phyloP scores from a whole-genome alignment of 805 yeast genomes.

The Sugiyamaella marilandica region DNA sequence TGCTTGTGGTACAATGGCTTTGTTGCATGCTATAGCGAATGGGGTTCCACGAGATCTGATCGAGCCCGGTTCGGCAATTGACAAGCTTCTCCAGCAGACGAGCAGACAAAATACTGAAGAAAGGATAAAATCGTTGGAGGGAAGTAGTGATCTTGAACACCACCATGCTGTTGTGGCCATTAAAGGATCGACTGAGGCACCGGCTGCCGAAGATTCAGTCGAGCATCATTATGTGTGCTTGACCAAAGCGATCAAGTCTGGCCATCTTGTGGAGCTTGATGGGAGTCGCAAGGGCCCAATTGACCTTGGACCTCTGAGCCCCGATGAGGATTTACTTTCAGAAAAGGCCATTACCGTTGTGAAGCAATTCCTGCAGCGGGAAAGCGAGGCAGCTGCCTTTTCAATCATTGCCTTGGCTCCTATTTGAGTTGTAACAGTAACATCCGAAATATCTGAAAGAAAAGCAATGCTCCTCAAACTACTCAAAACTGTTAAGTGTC shows the following conservation, averaged over 20 bases:
- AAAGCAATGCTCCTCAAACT: too few relatives aligned
- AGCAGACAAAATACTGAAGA: slow-evolving; percentile 29
- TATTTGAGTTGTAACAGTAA: neutral
- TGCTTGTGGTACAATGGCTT: slow-evolving; percentile 90
- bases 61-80: slow-evolving; percentile 28
- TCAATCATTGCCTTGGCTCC: slow-evolving; percentile 68
- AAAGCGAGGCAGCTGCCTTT: slow-evolving; percentile 42
- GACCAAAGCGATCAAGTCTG: slow-evolving; percentile 48
- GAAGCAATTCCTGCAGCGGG: slow-evolving; percentile 57
- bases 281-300: slow-evolving; percentile 81
- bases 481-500: too few relatives aligned
- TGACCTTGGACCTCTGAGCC: slow-evolving; percentile 44
- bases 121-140: slow-evolving; percentile 42
- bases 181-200: slow-evolving; percentile 36
- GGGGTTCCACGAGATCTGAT: slow-evolving; percentile 30
- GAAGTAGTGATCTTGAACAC: slow-evolving; percentile 37
- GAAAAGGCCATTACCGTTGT: slow-evolving; percentile 50
- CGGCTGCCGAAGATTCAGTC: slow-evolving; percentile 41
- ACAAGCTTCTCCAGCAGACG: slow-evolving; percentile 28
- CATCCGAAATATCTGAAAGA: too few relatives aligned
- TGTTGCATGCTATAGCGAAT: slow-evolving; percentile 58
- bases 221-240: slow-evolving; percentile 77
- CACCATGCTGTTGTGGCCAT: slow-evolving; percentile 37
- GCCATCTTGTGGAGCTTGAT: slow-evolving; percentile 74
- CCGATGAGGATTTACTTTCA: slow-evolving; percentile 51